A percentile compares a stretch with the other conserved stretches of the same genome.
These are phyloP conservation scores for Dipodascus geniculatus DNA, from an alignment of 805 yeast species.

Conservation along the genomic window DNA sequence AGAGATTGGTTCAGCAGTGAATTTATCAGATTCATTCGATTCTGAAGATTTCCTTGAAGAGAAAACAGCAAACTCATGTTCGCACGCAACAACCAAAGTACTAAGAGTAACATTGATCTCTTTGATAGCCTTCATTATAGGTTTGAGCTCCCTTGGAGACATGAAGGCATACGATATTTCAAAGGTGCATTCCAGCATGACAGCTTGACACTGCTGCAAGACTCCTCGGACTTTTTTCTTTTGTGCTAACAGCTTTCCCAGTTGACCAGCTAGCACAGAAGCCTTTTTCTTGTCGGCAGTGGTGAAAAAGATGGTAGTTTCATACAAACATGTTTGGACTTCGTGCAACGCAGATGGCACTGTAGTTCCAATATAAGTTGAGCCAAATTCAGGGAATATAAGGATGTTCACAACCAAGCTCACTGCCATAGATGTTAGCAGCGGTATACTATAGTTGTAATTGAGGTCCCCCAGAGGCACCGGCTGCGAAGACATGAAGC, in stretches of 20 bases:
- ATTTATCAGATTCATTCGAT: neutral
- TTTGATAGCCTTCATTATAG: constrained; percentile 25
- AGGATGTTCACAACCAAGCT: constrained; percentile 32
- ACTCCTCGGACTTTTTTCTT: constrained; percentile 27
- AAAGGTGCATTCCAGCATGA: constrained; percentile 36
- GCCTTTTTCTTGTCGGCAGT: neutral
- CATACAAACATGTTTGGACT: constrained; percentile 29
- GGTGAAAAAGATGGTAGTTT: constrained; percentile 30
- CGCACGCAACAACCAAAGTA: constrained; percentile 38
- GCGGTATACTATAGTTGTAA: constrained; percentile 31
- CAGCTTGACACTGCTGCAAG: constrained; percentile 27
- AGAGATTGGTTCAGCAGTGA: neutral
- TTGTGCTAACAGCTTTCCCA: constrained; percentile 26
- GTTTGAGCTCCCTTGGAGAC: constrained; percentile 32
- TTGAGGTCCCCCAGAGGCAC: constrained; percentile 25
- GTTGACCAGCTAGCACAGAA: constrained; percentile 15
- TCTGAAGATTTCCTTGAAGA: constrained; percentile 9
- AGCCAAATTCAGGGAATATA: constrained; percentile 42
- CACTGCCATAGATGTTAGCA: constrained; percentile 35
- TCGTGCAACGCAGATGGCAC: constrained; percentile 31
- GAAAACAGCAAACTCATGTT: constrained; percentile 31
- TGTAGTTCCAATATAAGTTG: constrained; percentile 35
- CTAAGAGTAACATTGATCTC: constrained; percentile 26
- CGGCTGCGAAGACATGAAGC: constrained; percentile 29
- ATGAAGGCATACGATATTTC: constrained; percentile 38